Conservation (phyloP, 164 flowering plant genomes). For the Magnolia changhungtana region DNA sequence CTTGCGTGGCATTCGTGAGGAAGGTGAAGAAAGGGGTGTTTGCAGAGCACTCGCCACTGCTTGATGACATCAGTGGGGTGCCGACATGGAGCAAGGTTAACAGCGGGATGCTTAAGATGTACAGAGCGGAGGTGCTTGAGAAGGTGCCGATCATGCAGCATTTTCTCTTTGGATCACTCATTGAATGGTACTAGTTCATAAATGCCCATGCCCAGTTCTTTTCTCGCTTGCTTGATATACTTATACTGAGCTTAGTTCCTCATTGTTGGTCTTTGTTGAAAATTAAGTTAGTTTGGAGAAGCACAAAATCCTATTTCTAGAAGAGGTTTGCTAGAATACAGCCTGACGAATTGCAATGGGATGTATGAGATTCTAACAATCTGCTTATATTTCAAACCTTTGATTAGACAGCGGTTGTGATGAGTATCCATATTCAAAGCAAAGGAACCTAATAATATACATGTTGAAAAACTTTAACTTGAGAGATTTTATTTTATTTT, state of each 20-base stretch:
- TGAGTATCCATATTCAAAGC: too few species aligned
- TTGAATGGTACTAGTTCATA: conserved; percentile 36
- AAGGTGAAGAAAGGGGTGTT: conserved; percentile 89
- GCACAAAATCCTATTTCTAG: not conserved
- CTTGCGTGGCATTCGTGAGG: conserved; percentile 72
- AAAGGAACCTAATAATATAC: too few species aligned
- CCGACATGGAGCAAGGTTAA: conserved; percentile 91
- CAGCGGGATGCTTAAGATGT: conserved; percentile 76
- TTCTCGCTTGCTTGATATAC: not conserved
- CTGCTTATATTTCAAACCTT: too few species aligned
- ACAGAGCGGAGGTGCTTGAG: conserved; percentile 54
- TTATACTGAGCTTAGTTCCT: not conserved
- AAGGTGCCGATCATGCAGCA: conserved; percentile 71
- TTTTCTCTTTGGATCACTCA: conserved; percentile 55
- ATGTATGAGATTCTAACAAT: too few species aligned
- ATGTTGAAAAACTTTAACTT: too few species aligned
- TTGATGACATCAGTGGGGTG: conserved; percentile 94
- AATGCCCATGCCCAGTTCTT: not conserved
- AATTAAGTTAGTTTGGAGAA: not conserved
- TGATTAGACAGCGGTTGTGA: too few species aligned
- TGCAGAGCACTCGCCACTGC: conserved; percentile 89
- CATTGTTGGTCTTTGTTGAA: not conserved
- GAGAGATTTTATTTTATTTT: too few species aligned
- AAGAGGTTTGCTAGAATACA: too few species aligned
- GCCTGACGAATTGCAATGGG: too few species aligned